phyloP scores from a whole-genome alignment of 2,329 filamentous ascomycete species.

The Claviceps monticola region DNA sequence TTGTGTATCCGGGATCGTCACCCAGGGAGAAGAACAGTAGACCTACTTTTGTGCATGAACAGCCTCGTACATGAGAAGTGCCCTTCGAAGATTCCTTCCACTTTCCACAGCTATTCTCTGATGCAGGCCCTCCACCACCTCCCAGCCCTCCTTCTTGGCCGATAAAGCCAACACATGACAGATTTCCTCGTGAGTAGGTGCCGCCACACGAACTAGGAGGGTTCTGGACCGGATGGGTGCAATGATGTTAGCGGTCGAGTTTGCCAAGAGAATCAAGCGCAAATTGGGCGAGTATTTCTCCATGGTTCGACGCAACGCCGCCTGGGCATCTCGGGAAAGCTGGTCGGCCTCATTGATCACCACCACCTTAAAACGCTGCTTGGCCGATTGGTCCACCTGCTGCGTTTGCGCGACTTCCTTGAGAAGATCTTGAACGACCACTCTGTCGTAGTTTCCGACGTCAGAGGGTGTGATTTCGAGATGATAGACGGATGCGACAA shows the following conservation, averaged over 20 bases:
- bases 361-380: slow-evolving; percentile 93
- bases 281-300: slow-evolving; percentile 98
- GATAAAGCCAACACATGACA: slow-evolving; percentile 56
- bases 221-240: slow-evolving; percentile 92
- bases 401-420: slow-evolving; percentile 98
- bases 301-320: slow-evolving; percentile 89
- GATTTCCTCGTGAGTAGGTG: slow-evolving; percentile 77
- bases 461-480: slow-evolving; percentile 97
- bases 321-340: slow-evolving; percentile 85
- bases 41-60: slow-evolving; percentile 92
- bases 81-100: slow-evolving; percentile 76
- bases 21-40: neutral
- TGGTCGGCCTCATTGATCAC: slow-evolving; percentile 99
- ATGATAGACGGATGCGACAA: slow-evolving; percentile 93
- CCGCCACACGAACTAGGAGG: slow-evolving; percentile 79
- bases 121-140: slow-evolving; percentile 61
- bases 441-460: slow-evolving; percentile 89
- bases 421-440: slow-evolving; percentile 86
- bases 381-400: slow-evolving; percentile 86
- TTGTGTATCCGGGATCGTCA: neutral
- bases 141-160: slow-evolving; percentile 72
- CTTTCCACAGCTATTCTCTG: slow-evolving; percentile 80
- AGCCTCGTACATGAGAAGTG: slow-evolving; percentile 91
- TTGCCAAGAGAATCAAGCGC: slow-evolving; percentile 80
- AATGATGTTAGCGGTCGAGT: slow-evolving; percentile 96